A percentile compares a stretch with the other conserved stretches of the same genome.
These are phyloP conservation scores for Mariannaea sp. DNA, from an alignment of 2,329 filamentous ascomycete species.

Conservation along the genomic window DNA sequence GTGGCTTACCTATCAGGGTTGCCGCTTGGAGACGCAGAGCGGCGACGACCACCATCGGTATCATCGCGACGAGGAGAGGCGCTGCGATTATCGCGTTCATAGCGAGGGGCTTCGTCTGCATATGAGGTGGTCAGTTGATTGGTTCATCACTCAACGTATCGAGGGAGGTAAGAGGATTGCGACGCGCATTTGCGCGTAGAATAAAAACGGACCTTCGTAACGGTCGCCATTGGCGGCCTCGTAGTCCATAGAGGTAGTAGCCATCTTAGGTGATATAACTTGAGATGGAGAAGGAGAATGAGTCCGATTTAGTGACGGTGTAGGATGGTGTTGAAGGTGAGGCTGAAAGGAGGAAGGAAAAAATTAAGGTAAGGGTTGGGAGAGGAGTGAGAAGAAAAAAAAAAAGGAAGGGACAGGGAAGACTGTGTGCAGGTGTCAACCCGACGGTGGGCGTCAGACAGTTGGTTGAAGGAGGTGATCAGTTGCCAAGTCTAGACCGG, in stretches of 20 bases:
- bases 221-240: constrained; percentile 70
- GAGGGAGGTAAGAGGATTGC: neutral
- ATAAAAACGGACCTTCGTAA: constrained; percentile 62
- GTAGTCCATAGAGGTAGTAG: constrained; percentile 72
- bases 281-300: constrained; percentile 18
- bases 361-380: constrained; percentile 32
- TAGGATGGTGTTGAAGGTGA: constrained; percentile 31
- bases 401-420: constrained; percentile 32
- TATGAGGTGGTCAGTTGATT: constrained; percentile 16
- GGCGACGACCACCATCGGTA: constrained; percentile 61
- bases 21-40: constrained; percentile 65
- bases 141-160: neutral
- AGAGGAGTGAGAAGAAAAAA: constrained; percentile 26
- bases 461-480: constrained; percentile 21
- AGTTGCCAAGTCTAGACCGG: constrained; percentile 22
- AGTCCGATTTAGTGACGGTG: constrained; percentile 19
- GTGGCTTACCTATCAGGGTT: constrained; percentile 44
- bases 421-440: constrained; percentile 20
- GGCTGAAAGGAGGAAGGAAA: constrained; percentile 34
- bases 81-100: constrained; percentile 69
- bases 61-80: constrained; percentile 70
- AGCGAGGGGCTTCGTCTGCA: constrained; percentile 66
- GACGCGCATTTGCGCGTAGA: constrained; percentile 27
- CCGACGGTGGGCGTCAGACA: constrained; percentile 20
- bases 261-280: constrained; percentile 50